These are phyloP conservation scores for Ophiostoma sp. DNA, from an alignment of 2,329 filamentous ascomycete species.

Conservation along the genomic window DNA sequence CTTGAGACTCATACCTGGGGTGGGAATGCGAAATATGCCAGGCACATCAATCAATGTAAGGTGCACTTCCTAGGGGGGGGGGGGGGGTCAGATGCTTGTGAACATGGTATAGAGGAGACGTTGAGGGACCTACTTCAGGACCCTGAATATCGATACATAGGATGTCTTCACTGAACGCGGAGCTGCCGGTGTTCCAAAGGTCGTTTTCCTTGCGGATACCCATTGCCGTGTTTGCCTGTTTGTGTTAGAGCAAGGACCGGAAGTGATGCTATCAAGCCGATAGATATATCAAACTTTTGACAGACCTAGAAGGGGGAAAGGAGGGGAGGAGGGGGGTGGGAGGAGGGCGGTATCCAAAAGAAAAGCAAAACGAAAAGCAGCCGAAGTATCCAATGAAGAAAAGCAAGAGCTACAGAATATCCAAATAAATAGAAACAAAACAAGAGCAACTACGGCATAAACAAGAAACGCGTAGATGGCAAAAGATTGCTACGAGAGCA, in stretches of 20 bases:
- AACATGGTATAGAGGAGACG: background rate
- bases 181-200: fast-evolving
- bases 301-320: background rate
- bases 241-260: constrained; percentile 13
- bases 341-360: background rate
- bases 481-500: background rate
- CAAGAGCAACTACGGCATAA: background rate
- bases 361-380: background rate
- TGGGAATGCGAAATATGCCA: constrained; percentile 44
- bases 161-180: constrained; percentile 43
- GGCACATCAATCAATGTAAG: constrained; percentile 52
- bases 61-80: constrained; percentile 35
- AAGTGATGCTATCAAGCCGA: background rate
- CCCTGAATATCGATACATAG: constrained; percentile 43
- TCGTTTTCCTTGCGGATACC: constrained; percentile 35
- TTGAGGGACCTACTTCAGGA: constrained; percentile 29
- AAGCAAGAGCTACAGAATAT: background rate
- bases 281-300: constrained; percentile 3
- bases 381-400: background rate
- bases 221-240: constrained; percentile 41
- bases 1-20: constrained; percentile 19
- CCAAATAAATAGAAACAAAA: background rate
- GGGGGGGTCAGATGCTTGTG: background rate
- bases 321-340: background rate
- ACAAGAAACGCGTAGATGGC: background rate